Conservation (phyloP, 768 basidiomycete species). For the Auricularia heimuer region DNA sequence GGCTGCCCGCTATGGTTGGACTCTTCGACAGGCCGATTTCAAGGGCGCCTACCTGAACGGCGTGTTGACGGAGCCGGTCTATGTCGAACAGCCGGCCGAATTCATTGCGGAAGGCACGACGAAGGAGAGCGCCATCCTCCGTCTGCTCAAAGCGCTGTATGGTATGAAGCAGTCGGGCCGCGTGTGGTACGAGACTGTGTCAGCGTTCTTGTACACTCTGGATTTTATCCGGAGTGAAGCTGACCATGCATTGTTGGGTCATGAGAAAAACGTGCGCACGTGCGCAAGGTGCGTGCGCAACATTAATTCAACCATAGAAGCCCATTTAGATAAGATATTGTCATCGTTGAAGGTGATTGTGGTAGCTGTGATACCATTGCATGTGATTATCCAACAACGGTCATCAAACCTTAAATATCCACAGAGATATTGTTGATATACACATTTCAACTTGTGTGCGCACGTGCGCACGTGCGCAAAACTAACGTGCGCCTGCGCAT, state of each 20-base stretch:
- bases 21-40: slow-evolving; percentile 30
- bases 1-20: slow-evolving; percentile 26
- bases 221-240: slow-evolving; percentile 21
- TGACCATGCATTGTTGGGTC: slow-evolving; percentile 25
- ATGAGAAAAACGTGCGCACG: no score
- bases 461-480: no score
- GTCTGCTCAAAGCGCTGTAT: slow-evolving; percentile 21
- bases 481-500: no score
- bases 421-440: no score
- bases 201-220: slow-evolving; percentile 18
- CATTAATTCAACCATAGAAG: no score
- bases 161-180: slow-evolving; percentile 2
- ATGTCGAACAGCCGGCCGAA: slow-evolving; percentile 27
- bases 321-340: no score
- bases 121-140: slow-evolving; percentile 8
- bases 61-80: slow-evolving; percentile 19
- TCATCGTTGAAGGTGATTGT: no score
- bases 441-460: no score
- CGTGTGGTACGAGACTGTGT: slow-evolving; percentile 27
- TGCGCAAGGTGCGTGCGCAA: no score
- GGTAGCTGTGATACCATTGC: no score
- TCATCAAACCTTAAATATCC: no score
- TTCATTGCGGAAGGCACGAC: slow-evolving; percentile 14
- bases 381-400: no score
- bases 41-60: slow-evolving; percentile 33